A percentile compares a stretch with the other conserved stretches of the same genome.
These are phyloP conservation scores for Pyrenochaeta sp. DNA, from an alignment of 2,329 filamentous ascomycete species.

Conservation along the genomic window DNA sequence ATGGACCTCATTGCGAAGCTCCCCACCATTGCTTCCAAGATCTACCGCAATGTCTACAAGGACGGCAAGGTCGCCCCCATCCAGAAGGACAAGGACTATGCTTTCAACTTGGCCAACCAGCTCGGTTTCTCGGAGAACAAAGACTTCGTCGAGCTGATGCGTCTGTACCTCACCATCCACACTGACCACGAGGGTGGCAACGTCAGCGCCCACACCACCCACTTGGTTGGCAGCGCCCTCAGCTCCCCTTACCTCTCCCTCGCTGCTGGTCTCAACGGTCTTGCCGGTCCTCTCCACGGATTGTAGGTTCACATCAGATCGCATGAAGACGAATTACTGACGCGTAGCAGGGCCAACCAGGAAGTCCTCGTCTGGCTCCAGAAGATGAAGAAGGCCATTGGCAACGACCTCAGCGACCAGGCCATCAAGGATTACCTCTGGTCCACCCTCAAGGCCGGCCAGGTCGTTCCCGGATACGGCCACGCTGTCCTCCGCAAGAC, in stretches of 20 bases:
- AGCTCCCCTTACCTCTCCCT: constrained; percentile 98
- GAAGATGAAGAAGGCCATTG: constrained; percentile 96
- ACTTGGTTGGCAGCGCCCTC: constrained; percentile 94
- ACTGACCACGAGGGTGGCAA: constrained; percentile 99
- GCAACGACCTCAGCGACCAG: constrained; percentile 94
- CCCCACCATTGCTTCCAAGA: constrained; percentile 94
- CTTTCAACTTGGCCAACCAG: constrained; percentile 99
- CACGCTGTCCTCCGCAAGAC: constrained; percentile 99
- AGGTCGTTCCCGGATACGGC: constrained; percentile 97
- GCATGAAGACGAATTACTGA: neutral
- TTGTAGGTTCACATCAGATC: constrained; percentile 54
- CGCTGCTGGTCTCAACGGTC: constrained; percentile 95
- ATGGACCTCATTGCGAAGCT: constrained; percentile 99
- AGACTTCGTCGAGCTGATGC: constrained; percentile 98
- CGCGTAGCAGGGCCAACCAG: constrained; percentile 77
- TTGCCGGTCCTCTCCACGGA: constrained; percentile 97
- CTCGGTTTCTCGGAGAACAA: constrained; percentile 94
- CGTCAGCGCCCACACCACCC: constrained; percentile 97
- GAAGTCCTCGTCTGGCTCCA: constrained; percentile 99
- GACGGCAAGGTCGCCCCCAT: constrained; percentile 96
- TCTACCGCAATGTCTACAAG: constrained; percentile 99
- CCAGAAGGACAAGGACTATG: constrained; percentile 99
- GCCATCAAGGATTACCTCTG: constrained; percentile 99
- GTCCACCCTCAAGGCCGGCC: constrained; percentile 93
- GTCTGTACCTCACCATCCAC: constrained; percentile 99